Base-by-base conservation (phyloP, 176 grass and related monocot species). In the Melocanna baccifera region DNA sequence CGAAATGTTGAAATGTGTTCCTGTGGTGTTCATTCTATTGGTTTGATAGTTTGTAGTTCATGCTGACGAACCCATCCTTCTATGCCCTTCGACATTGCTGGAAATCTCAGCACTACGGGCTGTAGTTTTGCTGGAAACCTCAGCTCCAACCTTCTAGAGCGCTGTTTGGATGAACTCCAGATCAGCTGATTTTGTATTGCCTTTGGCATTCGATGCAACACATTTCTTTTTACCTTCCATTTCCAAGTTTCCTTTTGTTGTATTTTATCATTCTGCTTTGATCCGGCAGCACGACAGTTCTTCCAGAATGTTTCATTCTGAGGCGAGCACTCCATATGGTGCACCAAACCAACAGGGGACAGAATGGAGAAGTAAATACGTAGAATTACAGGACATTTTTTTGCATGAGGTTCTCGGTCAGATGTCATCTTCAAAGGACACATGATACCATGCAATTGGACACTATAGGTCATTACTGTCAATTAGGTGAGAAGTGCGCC, bases 361-460 rank as follows among this genome's bases (percentile, higher is more conserved):
- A 47, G 81, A 87, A 76, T 91, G 89, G 84, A 91, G 68, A 79
- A 79, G 52, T 67, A 91, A 73, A 84, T 91, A 87, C 62, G 51
- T 84, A 32, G 85, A 91, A 53, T 87, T 91, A 55, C 89, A 91
- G 62, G 84, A 91, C 82, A 75, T 91, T 48, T 91, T 91, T 76
- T 80, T 80, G 52, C 80, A 68, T 5, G 89, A 75, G 69, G 69
- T 87, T 74, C 69, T 87, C 29, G 34, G 85, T 71, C 64, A 83
- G 47, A 72, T 67, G 72, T 42, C 82, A 19, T 85, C 75, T 41
- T 79, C 50, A 20, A 67, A 63, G 59, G 53, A 34, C 19, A 63
- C 32, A 61, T 79, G 67, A 87, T 68, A 55, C 8, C 11, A 36
- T 59, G 32, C 50, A 16, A 52, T 14, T 77, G 72, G 57, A 79